Evolutionary conservation across 805 yeast genomes (phyloP).

Genomic region (Kuraishia ogatae): DNA sequence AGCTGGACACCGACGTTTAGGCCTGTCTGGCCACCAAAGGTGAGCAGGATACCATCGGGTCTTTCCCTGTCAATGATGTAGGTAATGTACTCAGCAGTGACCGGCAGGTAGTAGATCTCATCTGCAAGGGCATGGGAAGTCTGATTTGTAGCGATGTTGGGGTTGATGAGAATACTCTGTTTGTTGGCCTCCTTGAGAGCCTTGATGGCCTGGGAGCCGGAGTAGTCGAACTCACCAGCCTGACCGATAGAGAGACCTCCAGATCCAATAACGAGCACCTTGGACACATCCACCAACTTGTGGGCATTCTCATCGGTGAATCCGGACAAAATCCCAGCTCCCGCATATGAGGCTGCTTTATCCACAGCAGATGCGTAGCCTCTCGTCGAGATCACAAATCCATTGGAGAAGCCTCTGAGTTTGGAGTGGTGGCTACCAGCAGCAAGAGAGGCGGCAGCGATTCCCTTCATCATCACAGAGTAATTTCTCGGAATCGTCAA

Average conservation of each 20-base stretch:
- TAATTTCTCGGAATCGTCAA: not conserved
- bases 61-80: constrained; percentile 92
- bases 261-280: constrained; percentile 90
- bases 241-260: constrained; percentile 97
- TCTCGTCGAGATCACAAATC: not conserved
- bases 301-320: constrained; percentile 54
- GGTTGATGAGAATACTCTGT: constrained; percentile 79
- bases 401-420: not conserved
- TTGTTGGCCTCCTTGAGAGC: constrained; percentile 89
- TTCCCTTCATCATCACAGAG: not conserved
- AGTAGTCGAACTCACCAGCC: constrained; percentile 97
- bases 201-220: constrained; percentile 96
- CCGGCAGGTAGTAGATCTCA: constrained; percentile 91
- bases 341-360: constrained; percentile 40
- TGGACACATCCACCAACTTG: constrained; percentile 71
- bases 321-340: constrained; percentile 49
- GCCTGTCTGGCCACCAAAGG: constrained; percentile 99
- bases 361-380: constrained; percentile 17
- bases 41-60: constrained; percentile 92
- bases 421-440: not conserved
- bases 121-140: constrained; percentile 94
- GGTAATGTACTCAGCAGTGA: constrained; percentile 92
- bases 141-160: constrained; percentile 95
- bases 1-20: constrained; percentile 92
- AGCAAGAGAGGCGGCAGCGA: not conserved